Percentiles rank a stretch among this genome's conserved stretches.
phyloP scores from a whole-genome alignment of 305 asterid genomes.

The Fraxinus sp. region DNA sequence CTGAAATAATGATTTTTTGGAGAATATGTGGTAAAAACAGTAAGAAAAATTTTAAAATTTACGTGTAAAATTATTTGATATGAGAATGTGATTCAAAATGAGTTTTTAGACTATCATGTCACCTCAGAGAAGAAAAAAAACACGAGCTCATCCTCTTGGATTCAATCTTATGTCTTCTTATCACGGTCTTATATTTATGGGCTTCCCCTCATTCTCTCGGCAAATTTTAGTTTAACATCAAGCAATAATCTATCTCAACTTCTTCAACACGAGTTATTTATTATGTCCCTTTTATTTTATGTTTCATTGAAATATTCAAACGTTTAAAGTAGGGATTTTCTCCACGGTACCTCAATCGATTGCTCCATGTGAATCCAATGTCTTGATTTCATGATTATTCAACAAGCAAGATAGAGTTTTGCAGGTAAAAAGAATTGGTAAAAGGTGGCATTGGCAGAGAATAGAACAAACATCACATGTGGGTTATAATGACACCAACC shows the following conservation, averaged over 20 bases:
- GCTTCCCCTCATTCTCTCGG: neutral
- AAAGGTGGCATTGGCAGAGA: constrained; percentile 26
- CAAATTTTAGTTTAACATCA: neutral
- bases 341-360: neutral
- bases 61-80: no score
- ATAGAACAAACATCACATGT: constrained; percentile 41
- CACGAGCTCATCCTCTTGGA: neutral
- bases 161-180: neutral
- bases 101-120: neutral
- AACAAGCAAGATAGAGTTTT: constrained; percentile 8
- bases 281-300: no score
- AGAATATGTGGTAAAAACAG: no score
- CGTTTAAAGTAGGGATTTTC: neutral
- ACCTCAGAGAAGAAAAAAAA: neutral
- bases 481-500: constrained; percentile 33
- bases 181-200: neutral
- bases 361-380: constrained; percentile 11
- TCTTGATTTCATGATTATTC: constrained; percentile 16
- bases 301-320: no score
- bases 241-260: no score
- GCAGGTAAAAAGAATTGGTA: constrained; percentile 7
- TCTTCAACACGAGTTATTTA: neutral
- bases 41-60: no score
- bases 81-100: no score
- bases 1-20: no score